Conservation (phyloP, 192 early-diverging fungal genomes). For the Dimargaris cristalligena region DNA sequence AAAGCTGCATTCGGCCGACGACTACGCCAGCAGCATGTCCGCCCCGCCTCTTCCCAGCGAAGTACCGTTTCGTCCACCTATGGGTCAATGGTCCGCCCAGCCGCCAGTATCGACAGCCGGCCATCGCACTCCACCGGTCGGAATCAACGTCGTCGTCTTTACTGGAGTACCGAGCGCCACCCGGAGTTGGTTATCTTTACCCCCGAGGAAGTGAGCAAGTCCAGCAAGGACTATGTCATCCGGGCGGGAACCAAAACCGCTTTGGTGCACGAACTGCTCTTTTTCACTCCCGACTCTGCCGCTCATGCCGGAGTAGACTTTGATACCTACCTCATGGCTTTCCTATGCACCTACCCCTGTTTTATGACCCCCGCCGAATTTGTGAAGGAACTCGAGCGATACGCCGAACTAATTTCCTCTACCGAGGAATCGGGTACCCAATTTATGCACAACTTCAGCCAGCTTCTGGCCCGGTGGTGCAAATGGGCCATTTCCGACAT, state of each 20-base stretch:
- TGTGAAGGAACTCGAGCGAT: slow-evolving; percentile 26
- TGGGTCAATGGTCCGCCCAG: slow-evolving; percentile 7
- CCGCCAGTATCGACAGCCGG: slow-evolving; percentile 13
- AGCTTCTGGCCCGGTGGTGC: slow-evolving; percentile 4
- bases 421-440: background rate
- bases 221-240: slow-evolving; percentile 14
- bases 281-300: slow-evolving; percentile 20
- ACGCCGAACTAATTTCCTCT: slow-evolving; percentile 24
- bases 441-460: slow-evolving; percentile 10
- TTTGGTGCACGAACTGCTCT: slow-evolving; percentile 46
- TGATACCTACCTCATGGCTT: slow-evolving; percentile 16
- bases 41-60: slow-evolving; percentile 4
- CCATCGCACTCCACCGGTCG: slow-evolving; percentile 13
- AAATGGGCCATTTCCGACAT: slow-evolving; percentile 3
- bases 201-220: background rate
- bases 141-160: slow-evolving; percentile 25
- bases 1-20: slow-evolving; percentile 30
- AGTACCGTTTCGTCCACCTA: slow-evolving; percentile 8
- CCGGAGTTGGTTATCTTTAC: slow-evolving; percentile 29
- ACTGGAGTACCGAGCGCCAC: slow-evolving; percentile 35
- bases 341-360: slow-evolving; percentile 21
- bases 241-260: slow-evolving; percentile 31
- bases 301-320: background rate
- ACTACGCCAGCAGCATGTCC: slow-evolving; percentile 20
- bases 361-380: slow-evolving; percentile 26